Evolutionary conservation across 2,329 filamentous ascomycete species (phyloP).

Genomic region (Apiospora koreana): DNA sequence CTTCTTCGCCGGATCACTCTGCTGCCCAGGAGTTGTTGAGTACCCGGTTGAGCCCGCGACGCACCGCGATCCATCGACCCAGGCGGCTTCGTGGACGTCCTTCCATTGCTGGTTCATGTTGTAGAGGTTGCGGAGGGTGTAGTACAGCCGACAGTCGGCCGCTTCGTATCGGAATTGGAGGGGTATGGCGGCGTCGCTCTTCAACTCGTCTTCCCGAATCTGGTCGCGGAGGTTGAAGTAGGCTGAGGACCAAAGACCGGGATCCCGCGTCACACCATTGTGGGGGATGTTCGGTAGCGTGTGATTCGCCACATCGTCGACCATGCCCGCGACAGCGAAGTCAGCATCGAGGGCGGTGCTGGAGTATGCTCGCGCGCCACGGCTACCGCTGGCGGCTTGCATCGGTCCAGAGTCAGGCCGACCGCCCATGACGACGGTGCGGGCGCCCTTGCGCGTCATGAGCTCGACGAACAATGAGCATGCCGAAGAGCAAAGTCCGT

Average conservation of each 20-base stretch:
- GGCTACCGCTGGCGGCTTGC: conserved; percentile 66
- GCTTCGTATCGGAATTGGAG: conserved; percentile 63
- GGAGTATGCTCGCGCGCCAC: conserved; percentile 46
- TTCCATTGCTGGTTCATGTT: conserved; percentile 56
- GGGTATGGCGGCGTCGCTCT: conserved; percentile 32
- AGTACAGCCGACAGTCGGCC: conserved; percentile 63
- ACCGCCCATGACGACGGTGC: conserved; percentile 46
- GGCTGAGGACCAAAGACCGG: conserved; percentile 20
- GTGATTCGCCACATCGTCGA: conserved; percentile 10
- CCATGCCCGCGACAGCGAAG: conserved; percentile 13
- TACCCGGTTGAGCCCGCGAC: conserved; percentile 19
- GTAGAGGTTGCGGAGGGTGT: conserved; percentile 52
- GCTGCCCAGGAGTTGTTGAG: neutral
- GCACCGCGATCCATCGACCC: conserved; percentile 15
- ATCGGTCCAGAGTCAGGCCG: conserved; percentile 55
- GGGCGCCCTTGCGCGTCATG: conserved; percentile 35
- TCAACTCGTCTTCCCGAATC: conserved; percentile 20
- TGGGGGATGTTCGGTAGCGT: conserved; percentile 17
- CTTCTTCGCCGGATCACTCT: neutral
- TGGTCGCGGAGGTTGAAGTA: conserved; percentile 29
- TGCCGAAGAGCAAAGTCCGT: conserved; percentile 33
- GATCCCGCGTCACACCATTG: conserved; percentile 12
- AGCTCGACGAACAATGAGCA: conserved; percentile 34
- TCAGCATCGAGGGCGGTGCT: conserved; percentile 21
- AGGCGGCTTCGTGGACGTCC: conserved; percentile 35